Conservation (phyloP, 352 stramenopile genomes). For the Globisporangium sylvaticum region DNA sequence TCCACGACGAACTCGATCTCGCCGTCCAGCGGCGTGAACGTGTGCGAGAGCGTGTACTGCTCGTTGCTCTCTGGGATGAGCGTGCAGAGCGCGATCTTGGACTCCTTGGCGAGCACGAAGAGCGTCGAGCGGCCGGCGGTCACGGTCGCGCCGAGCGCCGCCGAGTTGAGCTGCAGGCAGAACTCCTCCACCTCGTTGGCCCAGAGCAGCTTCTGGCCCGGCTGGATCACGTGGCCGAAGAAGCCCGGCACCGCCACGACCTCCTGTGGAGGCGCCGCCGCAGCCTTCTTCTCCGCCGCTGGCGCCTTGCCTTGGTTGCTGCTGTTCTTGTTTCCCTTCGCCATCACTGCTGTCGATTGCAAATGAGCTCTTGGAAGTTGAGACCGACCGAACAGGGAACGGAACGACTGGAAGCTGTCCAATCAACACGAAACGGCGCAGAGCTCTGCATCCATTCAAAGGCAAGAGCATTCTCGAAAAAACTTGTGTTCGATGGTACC, state of each 20-base stretch:
- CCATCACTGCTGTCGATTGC: neutral
- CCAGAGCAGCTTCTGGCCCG: constrained; percentile 64
- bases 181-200: constrained; percentile 74
- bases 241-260: constrained; percentile 66
- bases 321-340: constrained; percentile 9
- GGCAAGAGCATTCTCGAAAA: neutral
- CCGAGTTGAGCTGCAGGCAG: constrained; percentile 71
- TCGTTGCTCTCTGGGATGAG: constrained; percentile 52
- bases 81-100: constrained; percentile 74
- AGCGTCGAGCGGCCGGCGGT: constrained; percentile 65
- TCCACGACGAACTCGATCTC: constrained; percentile 67
- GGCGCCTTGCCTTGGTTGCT: constrained; percentile 5
- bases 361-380: neutral
- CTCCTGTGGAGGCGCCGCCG: constrained; percentile 18
- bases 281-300: constrained; percentile 8
- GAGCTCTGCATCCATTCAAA: constrained; percentile 1
- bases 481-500: neutral
- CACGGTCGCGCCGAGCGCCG: constrained; percentile 56
- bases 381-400: neutral
- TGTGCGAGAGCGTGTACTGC: constrained; percentile 77
- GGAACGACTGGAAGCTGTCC: neutral
- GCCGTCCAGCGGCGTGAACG: constrained; percentile 74
- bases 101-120: constrained; percentile 59
- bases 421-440: neutral
- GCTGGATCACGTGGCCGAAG: constrained; percentile 69